Conservation (phyloP, 2,329 filamentous ascomycete genomes). For the Exophiala mesophila region DNA sequence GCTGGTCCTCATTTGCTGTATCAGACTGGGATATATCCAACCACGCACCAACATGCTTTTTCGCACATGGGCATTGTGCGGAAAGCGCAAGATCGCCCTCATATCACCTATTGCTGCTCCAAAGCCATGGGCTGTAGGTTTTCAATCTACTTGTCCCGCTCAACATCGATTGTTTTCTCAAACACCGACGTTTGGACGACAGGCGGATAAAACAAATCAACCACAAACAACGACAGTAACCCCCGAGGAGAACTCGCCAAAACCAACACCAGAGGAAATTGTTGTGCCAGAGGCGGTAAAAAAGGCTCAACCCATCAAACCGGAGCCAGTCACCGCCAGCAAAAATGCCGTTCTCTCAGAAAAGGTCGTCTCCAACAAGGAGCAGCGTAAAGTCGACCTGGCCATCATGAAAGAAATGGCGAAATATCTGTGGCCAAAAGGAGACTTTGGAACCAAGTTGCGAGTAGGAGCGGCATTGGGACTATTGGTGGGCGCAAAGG, state of each 20-base stretch:
- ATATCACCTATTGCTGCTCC: background rate
- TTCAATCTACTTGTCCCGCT: background rate
- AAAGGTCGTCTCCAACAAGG: slow-evolving; percentile 64
- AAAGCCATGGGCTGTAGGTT: background rate
- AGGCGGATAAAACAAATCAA: slow-evolving; percentile 8
- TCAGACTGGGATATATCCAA: too few relatives aligned
- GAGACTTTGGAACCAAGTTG: slow-evolving; percentile 73
- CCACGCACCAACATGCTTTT: slow-evolving; percentile 12
- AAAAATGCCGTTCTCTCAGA: slow-evolving; percentile 59
- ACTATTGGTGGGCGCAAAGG: slow-evolving; percentile 82
- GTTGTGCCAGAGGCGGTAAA: slow-evolving; percentile 21
- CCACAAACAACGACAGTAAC: slow-evolving; percentile 10
- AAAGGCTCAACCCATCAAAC: slow-evolving; percentile 16
- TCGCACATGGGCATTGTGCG: slow-evolving; percentile 6
- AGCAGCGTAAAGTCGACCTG: slow-evolving; percentile 96
- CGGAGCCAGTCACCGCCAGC: slow-evolving; percentile 30
- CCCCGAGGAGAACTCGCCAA: slow-evolving; percentile 10
- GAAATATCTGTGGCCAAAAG: slow-evolving; percentile 91
- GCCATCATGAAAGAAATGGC: slow-evolving; percentile 98
- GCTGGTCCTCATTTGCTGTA: too few relatives aligned
- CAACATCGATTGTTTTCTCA: slow-evolving; percentile 4
- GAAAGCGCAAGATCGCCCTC: slow-evolving; percentile 8
- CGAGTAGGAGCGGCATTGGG: slow-evolving; percentile 80
- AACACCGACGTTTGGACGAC: slow-evolving; percentile 7
- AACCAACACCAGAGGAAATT: slow-evolving; percentile 13